phyloP scores from a whole-genome alignment of 805 yeast species.

The Sugiyamaella lignohabitans region DNA sequence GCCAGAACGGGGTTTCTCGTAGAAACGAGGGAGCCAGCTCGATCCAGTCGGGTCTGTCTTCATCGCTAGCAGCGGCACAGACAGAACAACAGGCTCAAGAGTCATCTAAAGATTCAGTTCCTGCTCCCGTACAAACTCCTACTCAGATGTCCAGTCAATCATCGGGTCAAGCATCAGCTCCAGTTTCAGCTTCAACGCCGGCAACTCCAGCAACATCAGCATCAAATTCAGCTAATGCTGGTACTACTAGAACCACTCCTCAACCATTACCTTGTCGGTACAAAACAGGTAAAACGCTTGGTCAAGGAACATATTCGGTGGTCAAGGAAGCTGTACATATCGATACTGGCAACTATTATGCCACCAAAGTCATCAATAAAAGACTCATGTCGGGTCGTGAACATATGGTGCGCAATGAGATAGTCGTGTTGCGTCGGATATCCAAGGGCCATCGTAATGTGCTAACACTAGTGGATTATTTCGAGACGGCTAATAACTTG shows the following conservation, averaged over 20 bases:
- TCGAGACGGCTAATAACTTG: constrained; percentile 54
- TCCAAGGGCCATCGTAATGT: constrained; percentile 49
- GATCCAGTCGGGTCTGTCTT: too few species aligned
- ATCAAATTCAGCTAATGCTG: background rate
- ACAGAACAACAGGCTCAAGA: too few species aligned
- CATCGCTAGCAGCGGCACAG: too few species aligned
- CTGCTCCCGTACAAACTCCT: too few species aligned
- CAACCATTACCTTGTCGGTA: constrained; percentile 26
- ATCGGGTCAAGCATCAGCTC: too few species aligned
- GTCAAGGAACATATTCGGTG: constrained; percentile 40
- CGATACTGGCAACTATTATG: constrained; percentile 41
- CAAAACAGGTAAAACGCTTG: constrained; percentile 33
- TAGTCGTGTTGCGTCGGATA: constrained; percentile 46
- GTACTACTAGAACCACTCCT: constrained; percentile 4
- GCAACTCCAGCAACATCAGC: background rate
- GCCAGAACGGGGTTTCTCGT: too few species aligned
- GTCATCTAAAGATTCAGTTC: too few species aligned
- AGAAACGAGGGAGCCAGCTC: too few species aligned
- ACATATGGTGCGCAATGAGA: constrained; percentile 53
- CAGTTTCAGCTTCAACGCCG: too few species aligned
- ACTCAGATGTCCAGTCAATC: too few species aligned
- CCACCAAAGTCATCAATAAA: constrained; percentile 49
- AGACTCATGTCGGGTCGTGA: constrained; percentile 48
- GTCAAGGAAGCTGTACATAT: constrained; percentile 39
- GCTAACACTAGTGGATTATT: constrained; percentile 58